A percentile compares a stretch with the other conserved stretches of the same genome.
These are phyloP conservation scores for Pseudonitzschia pungens DNA, from an alignment of 108 stramenopile species.

Conservation along the genomic window DNA sequence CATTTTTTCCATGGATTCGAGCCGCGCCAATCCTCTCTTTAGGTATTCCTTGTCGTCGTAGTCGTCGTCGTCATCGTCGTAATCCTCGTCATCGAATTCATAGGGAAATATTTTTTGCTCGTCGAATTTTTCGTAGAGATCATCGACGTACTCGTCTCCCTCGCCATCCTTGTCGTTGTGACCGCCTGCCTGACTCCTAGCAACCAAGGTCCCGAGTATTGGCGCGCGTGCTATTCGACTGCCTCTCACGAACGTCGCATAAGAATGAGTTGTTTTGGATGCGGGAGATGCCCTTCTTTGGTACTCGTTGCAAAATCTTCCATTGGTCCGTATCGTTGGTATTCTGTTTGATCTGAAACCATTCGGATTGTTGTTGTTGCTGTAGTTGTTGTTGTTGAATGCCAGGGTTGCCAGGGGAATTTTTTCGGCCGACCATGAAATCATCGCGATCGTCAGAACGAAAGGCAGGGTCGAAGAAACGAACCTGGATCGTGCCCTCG, in stretches of 20 bases:
- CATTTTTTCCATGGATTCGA: slow-evolving; percentile 45
- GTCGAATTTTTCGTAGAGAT: neutral
- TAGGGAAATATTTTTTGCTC: neutral
- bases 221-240: neutral
- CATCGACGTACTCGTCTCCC: neutral
- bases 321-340: neutral
- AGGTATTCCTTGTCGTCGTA: slow-evolving; percentile 18
- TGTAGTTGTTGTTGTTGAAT: neutral
- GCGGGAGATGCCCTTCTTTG: neutral
- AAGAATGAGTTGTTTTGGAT: neutral
- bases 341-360: neutral
- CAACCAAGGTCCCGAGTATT: too few relatives aligned
- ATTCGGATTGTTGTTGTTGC: too few relatives aligned
- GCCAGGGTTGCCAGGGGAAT: neutral
- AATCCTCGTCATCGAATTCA: neutral
- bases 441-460: neutral
- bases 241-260: neutral
- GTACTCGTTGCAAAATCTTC: neutral
- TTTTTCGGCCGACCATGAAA: neutral
- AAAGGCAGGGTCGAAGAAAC: neutral
- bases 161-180: neutral
- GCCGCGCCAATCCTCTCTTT: slow-evolving; percentile 18
- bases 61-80: slow-evolving; percentile 20
- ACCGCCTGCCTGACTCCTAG: neutral
- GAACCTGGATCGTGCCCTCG: neutral